Evolutionary conservation across 2,329 filamentous ascomycete genomes (phyloP), one percentile per base, ranked within the genome.

Genomic region (Venturia pyrina): DNA sequence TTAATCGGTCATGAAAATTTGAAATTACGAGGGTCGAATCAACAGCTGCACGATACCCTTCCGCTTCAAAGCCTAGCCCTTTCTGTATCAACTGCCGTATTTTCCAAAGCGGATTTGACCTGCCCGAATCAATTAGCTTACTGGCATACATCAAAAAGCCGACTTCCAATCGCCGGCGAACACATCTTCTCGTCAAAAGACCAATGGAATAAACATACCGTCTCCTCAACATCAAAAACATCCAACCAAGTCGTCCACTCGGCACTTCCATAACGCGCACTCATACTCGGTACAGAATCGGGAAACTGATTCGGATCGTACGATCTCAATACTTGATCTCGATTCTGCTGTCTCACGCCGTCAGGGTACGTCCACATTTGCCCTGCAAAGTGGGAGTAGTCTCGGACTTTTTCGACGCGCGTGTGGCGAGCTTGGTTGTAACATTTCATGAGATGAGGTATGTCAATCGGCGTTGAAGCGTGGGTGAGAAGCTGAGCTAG

Each of bases 231-330:
- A 48, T 48, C 43, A 48, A 44, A 63, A 34, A 44, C 61, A 50
- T 63, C 61, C n/a, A 63, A 32, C 40, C 44, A 63, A 5, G 61
- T n/a, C 21, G 24, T 34, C 61, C 61, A 63, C 43, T 63, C 61
- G 41, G 61, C 37, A 24, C 37, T 63, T 24, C 43, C 43, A 46
- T 63, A 63, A 24, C 19, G 40, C n/a, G 61, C 61, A 8, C 17
- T 44, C 44, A 34, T 43, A 34, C 24, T 63, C 15, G 61, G 40
- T 34, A 19, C 28, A 21, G 43, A 15, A 28, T 48, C 24, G 21
- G 28, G 17, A 10, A 19, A 3, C 11, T 46, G 19, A n/a, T 63
- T 63, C 3, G 61, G 61, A 19, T 63, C 61, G n/a, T 24, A 63
- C 4, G 7, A 10, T 10, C 34, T 34, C 63, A 65, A 15, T 8